Evolutionary conservation across 257 asterid genomes (phyloP).

Genomic region (Petunia axillaris): DNA sequence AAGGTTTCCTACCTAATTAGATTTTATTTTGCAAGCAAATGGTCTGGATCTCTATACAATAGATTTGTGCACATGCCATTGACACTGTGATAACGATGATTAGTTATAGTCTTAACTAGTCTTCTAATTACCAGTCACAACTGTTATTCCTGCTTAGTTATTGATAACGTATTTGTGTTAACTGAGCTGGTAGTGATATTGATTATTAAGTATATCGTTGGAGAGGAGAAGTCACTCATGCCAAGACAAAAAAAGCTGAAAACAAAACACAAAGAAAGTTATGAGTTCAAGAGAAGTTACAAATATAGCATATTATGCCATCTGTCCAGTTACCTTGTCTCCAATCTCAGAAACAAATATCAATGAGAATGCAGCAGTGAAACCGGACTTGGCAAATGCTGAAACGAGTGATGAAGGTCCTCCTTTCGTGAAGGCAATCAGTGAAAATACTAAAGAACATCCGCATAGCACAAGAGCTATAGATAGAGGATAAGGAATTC

Average conservation of each 20-base stretch:
- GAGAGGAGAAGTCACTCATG: not conserved
- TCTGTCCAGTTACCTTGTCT: conserved; percentile 68
- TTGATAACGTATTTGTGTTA: too few relatives aligned
- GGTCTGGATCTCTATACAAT: too few relatives aligned
- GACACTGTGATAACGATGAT: too few relatives aligned
- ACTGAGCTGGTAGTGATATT: too few relatives aligned
- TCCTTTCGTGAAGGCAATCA: conserved; percentile 63
- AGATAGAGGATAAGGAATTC: conserved; percentile 70
- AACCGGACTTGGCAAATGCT: conserved; percentile 86
- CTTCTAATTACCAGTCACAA: too few relatives aligned
- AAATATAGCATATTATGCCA: not conserved
- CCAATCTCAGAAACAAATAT: conserved; percentile 95
- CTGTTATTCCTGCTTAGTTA: too few relatives aligned
- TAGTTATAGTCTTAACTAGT: too few relatives aligned
- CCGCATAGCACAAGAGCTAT: conserved; percentile 79
- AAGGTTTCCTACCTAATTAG: too few relatives aligned
- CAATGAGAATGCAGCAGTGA: conserved; percentile 91
- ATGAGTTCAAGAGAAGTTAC: not conserved
- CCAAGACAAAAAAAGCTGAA: not conserved
- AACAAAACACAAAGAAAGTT: not conserved
- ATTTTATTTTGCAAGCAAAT: too few relatives aligned
- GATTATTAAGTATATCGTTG: too few relatives aligned
- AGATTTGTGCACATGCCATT: too few relatives aligned
- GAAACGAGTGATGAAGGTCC: conserved; percentile 67
- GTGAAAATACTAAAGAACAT: conserved; percentile 60